A percentile compares a stretch with the other conserved stretches of the same genome.
Conservation (phyloP, 768 basidiomycete genomes). For the Suillus fuscotomentosus region DNA sequence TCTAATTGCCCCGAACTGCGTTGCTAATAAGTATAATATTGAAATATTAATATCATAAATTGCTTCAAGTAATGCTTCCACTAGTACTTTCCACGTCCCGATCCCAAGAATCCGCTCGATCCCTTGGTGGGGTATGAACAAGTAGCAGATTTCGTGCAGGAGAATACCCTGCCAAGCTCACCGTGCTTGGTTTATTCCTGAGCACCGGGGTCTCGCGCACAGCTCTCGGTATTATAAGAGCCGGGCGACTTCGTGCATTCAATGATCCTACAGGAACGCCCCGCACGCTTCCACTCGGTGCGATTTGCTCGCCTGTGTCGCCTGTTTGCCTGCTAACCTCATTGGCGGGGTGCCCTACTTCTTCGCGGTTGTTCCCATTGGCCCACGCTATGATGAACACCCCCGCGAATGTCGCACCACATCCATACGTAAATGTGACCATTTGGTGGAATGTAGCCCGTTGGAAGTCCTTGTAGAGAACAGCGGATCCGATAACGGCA, state of each 20-base stretch:
- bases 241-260: conserved; percentile 32
- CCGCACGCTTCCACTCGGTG: conserved; percentile 16
- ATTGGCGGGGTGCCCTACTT: conserved; percentile 25
- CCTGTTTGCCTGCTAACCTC: conserved; percentile 16
- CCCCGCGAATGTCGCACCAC: conserved; percentile 84
- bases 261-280: conserved; percentile 18
- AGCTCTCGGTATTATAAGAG: conserved; percentile 50
- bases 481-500: conserved; percentile 88
- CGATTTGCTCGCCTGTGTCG: conserved; percentile 22
- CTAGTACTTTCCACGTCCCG: conserved; percentile 22
- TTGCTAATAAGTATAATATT: background rate
- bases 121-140: conserved; percentile 62
- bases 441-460: conserved; percentile 78
- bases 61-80: conserved; percentile 9
- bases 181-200: conserved; percentile 50
- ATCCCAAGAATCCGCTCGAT: conserved; percentile 38
- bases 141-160: conserved; percentile 75
- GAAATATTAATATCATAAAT: conserved; percentile 7
- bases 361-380: conserved; percentile 28
- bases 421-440: conserved; percentile 84
- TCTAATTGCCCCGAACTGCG: background rate
- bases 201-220: conserved; percentile 44
- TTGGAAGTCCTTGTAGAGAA: conserved; percentile 93
- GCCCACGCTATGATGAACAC: conserved; percentile 86
- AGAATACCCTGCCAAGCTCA: conserved; percentile 68